Evolutionary conservation across 495 filamentous ascomycete genomes (phyloP), one percentile per base, ranked within the genome.

Genomic region (Astrocystis sublimbata): DNA sequence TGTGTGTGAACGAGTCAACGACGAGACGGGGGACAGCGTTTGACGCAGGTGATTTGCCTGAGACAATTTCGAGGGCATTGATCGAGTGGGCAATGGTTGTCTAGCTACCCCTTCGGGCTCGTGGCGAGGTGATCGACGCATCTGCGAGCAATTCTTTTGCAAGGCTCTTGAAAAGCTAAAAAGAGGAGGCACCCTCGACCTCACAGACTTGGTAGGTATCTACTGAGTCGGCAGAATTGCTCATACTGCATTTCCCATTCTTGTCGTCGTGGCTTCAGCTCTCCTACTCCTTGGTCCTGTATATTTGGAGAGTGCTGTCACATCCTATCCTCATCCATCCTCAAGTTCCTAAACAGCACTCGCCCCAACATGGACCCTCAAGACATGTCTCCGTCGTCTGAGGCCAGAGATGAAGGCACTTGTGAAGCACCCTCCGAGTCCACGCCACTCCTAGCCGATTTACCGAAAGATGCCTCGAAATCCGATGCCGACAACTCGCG

Each of bases 91-190:
- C 23, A 28, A 47, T n/a, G 35, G 4, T 49, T n/a, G 45, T n/a
- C 24, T 30, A 47, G 12, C 13, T n/a, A 4, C n/a, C n/a, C n/a
- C n/a, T n/a, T 28, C 23, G 24, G 50, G 35, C 7, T 17, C 24
- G 45, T 50, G 57, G 57, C 57, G 33, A 60, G 21, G 15, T 8
- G 35, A 50, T 43, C 26, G 49, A 51, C 57, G 45, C 50, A 60
- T 30, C 19, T 1, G n/a, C 31, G 12, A 21, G 15, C 21, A 30
- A n/a, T 30, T 23, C 10, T 41, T 42, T 9, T 56, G n/a, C n/a
- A n/a, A n/a, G n/a, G n/a, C n/a, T n/a, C n/a, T n/a, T n/a, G n/a
- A n/a, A n/a, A n/a, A n/a, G n/a, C n/a, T n/a, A n/a, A 56, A 56
- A 56, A 56, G 30, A 35, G 30, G 52, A 21, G 52, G 5, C 21